A percentile compares a stretch with the other conserved stretches of the same genome.
These are phyloP conservation scores for Gryganskiella cystojenkinii DNA, from an alignment of 192 early-diverging fungal species.

Conservation along the genomic window DNA sequence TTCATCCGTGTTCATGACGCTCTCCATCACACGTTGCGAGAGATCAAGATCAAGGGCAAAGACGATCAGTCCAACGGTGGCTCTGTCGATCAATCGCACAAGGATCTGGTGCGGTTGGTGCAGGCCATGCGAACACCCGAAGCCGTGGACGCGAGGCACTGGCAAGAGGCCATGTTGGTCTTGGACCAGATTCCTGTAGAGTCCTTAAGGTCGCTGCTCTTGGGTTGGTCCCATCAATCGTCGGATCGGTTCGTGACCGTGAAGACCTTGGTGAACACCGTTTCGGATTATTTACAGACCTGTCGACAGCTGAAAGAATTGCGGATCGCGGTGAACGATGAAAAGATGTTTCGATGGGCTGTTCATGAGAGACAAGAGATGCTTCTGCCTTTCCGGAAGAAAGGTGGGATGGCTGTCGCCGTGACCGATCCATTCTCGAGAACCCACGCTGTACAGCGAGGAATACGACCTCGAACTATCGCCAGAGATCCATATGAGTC, in stretches of 20 bases:
- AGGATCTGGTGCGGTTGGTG: conserved; percentile 15
- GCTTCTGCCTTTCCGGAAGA: not conserved
- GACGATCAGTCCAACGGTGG: conserved; percentile 21
- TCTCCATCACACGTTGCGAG: conserved; percentile 22
- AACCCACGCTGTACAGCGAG: too few relatives aligned
- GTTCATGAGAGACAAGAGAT: not conserved
- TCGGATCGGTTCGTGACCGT: conserved; percentile 2
- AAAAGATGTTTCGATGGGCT: conserved; percentile 34
- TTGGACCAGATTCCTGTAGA: conserved; percentile 29
- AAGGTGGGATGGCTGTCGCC: not conserved
- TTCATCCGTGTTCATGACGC: conserved; percentile 46
- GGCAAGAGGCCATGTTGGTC: conserved; percentile 39
- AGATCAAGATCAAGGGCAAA: conserved; percentile 47
- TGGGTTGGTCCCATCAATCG: conserved; percentile 30
- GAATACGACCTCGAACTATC: too few relatives aligned
- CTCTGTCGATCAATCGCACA: conserved; percentile 9
- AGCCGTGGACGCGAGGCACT: conserved; percentile 45
- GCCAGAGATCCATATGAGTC: too few relatives aligned
- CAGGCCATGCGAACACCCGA: conserved; percentile 41
- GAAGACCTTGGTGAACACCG: not conserved
- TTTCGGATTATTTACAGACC: conserved; percentile 8
- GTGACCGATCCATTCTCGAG: not conserved
- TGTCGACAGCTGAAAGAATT: conserved; percentile 25
- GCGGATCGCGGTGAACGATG: conserved; percentile 36
- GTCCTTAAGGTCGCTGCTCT: conserved; percentile 20